Evolutionary conservation across 2,329 filamentous ascomycete species (phyloP), one percentile per base, ranked within the genome.

Genomic region (Plectosphaerella plurivora): DNA sequence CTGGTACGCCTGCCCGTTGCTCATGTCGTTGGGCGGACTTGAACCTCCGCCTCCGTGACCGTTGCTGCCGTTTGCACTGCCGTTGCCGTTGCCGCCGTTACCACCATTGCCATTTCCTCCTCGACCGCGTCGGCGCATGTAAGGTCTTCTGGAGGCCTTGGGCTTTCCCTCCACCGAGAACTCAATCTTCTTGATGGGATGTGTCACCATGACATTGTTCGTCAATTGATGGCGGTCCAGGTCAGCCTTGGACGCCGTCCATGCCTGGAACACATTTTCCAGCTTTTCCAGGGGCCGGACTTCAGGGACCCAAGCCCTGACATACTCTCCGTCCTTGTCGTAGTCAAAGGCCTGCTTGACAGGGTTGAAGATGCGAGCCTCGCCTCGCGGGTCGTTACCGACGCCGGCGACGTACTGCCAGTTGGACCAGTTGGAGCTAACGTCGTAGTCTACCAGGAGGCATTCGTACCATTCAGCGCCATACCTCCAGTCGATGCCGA

Each of bases 391-490:
- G 59, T 93, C 88, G 57, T 91, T 92, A 8, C 89, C 89, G 0
- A 93, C 87, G 0, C 89, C 89, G 0, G 88, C 79, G 1, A 89
- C 82, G 55, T 93, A 93, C 65, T 91, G 88, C 89, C 88, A 92
- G 61, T 91, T 91, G 10, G 84, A 84, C 88, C 88, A 93, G 59
- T 92, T 92, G 54, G 79, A 87, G 14, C 80, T 83, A 0, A 88
- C 78, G 59, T 93, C 89, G 63, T 92, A 91, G 64, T 94, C 89
- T 28, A 86, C 74, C 3, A 92, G 75, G 62, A 88, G 72, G 63
- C 79, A 82, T 64, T 93, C 89, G 62, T 92, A 93, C 87, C 87
- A 93, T 64, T 92, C 89, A 0, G 88, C 89, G 0, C 89, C 89
- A 14, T 89, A 77, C 0, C 88, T 81, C 89, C 89, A 94, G 66